Evolutionary conservation across 441 rosid species (phyloP), one percentile per base, ranked within the genome.

Genomic region (Mallotus japonicus): DNA sequence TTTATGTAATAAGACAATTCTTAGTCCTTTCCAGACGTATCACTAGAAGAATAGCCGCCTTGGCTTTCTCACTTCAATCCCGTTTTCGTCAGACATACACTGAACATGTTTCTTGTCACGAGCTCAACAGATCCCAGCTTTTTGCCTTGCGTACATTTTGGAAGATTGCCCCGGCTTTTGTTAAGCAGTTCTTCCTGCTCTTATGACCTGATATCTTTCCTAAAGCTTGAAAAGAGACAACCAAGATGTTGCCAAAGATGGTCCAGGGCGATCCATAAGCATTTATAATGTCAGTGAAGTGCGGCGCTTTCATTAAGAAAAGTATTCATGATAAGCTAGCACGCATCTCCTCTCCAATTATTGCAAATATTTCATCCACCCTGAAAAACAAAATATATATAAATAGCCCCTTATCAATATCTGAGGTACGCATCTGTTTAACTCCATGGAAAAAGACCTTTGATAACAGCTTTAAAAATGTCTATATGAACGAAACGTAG

Each of bases 311-410:
- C 61, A 32, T 34, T 54, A 9, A 17, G 14, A 16, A 4, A 51
- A 37, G 17, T 34, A 32, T 34, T 70, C 44, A 76, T 46, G 72
- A 65, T 28, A 84, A 62, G 60, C 63, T 73, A 16, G 78, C 73
- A 40, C 76, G 85, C 69, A 82, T 80, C 62, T 84, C 85, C 77
- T 82, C 87, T 34, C 84, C 84, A 17, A 73, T 40, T 2, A 67
- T 69, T 13, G 75, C 73, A 64, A 85, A 71, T 24, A 83, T 81
- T 73, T 85, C 85, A 20, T 73, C 65, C 28, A 77, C 70, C 82
- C 88, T 83, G 82, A 50, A 54, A 57, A 69, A 55, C 16, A 50
- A 37, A 37, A 37, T 28, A 28, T 28, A 28, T 28, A 28, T 28
- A 40, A 53, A 54, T 8, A 64, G 24, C 17, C 11, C 11, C 22